Evolutionary conservation across 2,329 filamentous ascomycete genomes (phyloP), one percentile per base, ranked within the genome.

Genomic region (Paraconiothyrium brasiliense): DNA sequence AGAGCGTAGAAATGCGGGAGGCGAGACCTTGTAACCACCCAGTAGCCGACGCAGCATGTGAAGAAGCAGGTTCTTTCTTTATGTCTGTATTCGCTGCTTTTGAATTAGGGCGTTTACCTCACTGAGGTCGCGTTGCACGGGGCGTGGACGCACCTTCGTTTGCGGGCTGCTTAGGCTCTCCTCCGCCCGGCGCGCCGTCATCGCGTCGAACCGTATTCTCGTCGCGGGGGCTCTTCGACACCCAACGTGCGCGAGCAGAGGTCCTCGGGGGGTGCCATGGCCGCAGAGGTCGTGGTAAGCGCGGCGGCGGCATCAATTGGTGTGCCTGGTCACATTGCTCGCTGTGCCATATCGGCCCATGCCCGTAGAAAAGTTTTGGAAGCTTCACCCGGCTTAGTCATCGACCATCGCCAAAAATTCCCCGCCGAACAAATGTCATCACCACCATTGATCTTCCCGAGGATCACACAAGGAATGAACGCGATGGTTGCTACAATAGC

Each of bases 261-360:
- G 69, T 78, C 80, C 80, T 79, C 73, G 72, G 69, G 70, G 78
- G 76, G 68, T 79, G 73, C 70, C 80, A 76, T 76, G 78, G 80
- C 75, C 79, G 78, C 75, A 73, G 72, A 71, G 79, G 76, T 73
- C 74, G 78, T 63, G 77, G 70, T 43, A 78, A 71, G 68, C 78
- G 78, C 74, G 76, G 76, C 71, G 74, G 75, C 74, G 76, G 80
- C 81, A 83, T 83, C 75, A 82, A 82, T 78, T 77, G 73, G 64
- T 65, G 39, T 55, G 39, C 67, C 65, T 67, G 61, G 67, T 71
- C 63, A 71, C 76, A 77, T 78, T 65, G 72, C 74, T 76, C 64
- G 67, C 66, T 59, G 62, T 13, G 54, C 50, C 58, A 44, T 55
- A 34, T 37, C 63, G 16, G 52, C 54, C 22, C 11, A 41, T 46